A percentile compares a stretch with the other conserved stretches of the same genome.
These are phyloP conservation scores for Suillus decipiens DNA, from an alignment of 768 basidiomycete species.

Conservation along the genomic window DNA sequence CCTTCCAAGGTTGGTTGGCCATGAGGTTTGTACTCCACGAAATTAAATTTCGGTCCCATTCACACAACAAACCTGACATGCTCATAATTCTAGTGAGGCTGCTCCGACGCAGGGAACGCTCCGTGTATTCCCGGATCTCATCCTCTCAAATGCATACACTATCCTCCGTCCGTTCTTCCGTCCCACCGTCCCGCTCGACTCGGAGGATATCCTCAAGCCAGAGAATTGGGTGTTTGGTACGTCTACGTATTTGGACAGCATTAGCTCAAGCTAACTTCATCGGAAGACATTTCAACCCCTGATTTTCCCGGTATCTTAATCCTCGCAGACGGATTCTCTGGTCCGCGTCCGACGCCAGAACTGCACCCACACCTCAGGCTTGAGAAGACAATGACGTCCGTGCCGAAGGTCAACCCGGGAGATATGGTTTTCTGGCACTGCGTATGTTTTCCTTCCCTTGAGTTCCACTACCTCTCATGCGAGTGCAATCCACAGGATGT, in stretches of 20 bases:
- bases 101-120: conserved; percentile 71
- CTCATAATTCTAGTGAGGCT: conserved; percentile 48
- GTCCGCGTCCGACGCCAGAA: conserved; percentile 51
- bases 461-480: neutral
- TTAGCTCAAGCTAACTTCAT: neutral
- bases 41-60: no score
- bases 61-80: neutral
- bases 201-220: conserved; percentile 44
- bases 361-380: conserved; percentile 72
- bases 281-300: conserved; percentile 45
- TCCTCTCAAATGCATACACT: conserved; percentile 68
- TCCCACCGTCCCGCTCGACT: conserved; percentile 41
- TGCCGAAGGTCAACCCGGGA: conserved; percentile 72
- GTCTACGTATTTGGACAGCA: conserved; percentile 4
- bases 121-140: conserved; percentile 65
- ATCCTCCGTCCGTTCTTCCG: conserved; percentile 80
- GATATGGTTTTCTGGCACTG: conserved; percentile 84
- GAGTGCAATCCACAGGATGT: conserved; percentile 37
- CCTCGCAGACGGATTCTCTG: conserved; percentile 28
- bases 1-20: conserved; percentile 78
- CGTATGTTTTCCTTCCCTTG: conserved; percentile 29
- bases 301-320: conserved; percentile 54
- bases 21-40: conserved; percentile 46
- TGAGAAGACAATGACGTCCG: conserved; percentile 64
- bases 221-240: conserved; percentile 56